phyloP scores from a whole-genome alignment of 1,139 yeast genomes.

The Arxiozyma telluris region DNA sequence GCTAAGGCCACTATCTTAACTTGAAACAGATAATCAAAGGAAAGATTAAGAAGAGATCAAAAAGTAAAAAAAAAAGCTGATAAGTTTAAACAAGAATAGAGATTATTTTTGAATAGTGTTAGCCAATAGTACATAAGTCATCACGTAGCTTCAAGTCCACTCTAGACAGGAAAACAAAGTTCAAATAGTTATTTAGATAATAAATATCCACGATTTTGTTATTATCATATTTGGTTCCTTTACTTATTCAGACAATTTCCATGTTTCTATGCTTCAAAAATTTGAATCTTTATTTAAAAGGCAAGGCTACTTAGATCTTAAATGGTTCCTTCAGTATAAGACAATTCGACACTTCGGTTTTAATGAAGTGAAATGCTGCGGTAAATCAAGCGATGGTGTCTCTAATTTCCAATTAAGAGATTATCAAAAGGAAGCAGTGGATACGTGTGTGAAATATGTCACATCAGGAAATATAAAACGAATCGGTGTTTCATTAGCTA shows the following conservation, averaged over 20 bases:
- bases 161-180: background rate
- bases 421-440: slow-evolving; percentile 68
- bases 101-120: too few relatives aligned
- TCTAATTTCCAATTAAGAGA: slow-evolving; percentile 34
- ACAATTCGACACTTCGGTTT: background rate
- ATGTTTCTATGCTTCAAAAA: background rate
- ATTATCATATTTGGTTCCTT: too few relatives aligned
- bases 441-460: slow-evolving; percentile 45
- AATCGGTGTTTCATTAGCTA: slow-evolving; percentile 79
- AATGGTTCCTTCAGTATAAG: background rate
- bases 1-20: background rate
- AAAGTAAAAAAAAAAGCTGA: too few relatives aligned
- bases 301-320: background rate
- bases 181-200: background rate
- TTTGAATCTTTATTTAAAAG: background rate
- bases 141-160: too few relatives aligned
- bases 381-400: background rate
- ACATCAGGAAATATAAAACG: slow-evolving; percentile 38
- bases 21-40: background rate
- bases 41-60: background rate
- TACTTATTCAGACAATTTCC: background rate
- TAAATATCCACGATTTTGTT: too few relatives aligned
- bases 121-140: background rate
- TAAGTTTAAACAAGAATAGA: background rate
- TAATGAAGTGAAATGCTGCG: background rate